phyloP scores from a whole-genome alignment of 305 asterid genomes.

The Solanum chacoense region DNA sequence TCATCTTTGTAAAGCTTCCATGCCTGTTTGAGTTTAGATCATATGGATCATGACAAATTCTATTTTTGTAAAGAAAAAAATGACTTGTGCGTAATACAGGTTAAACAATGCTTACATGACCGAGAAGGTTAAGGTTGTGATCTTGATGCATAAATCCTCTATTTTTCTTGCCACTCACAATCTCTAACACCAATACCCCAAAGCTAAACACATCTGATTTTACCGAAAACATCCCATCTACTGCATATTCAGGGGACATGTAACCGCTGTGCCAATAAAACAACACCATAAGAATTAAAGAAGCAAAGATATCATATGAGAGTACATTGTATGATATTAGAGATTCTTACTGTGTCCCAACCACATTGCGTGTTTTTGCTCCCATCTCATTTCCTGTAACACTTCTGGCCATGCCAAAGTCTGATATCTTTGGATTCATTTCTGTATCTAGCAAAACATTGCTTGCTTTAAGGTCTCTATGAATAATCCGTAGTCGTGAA shows the following conservation, averaged over 20 bases:
- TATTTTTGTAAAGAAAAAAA: not conserved
- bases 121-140: not conserved
- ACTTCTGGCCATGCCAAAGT: constrained; percentile 6
- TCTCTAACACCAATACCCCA: constrained; percentile 3
- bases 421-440: constrained; percentile 16
- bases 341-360: constrained; percentile 11
- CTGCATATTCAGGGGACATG: constrained; percentile 2
- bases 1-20: constrained; percentile 5
- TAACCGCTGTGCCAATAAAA: not conserved
- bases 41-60: not conserved
- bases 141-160: constrained; percentile 3
- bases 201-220: constrained; percentile 6
- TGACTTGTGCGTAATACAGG: not conserved
- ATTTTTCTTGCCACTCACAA: constrained; percentile 3
- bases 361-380: not conserved
- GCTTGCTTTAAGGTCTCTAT: constrained; percentile 16
- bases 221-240: not conserved
- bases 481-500: constrained; percentile 9
- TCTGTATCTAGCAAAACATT: constrained; percentile 7
- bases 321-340: not conserved
- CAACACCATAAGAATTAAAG: not conserved
- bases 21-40: not conserved
- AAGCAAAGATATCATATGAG: not conserved
- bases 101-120: not conserved
- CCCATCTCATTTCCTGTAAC: not conserved